A percentile compares a stretch with the other conserved stretches of the same genome.
Conservation (phyloP, 176 grass and related monocot species). For the Rhipidocladum racemiflorum region DNA sequence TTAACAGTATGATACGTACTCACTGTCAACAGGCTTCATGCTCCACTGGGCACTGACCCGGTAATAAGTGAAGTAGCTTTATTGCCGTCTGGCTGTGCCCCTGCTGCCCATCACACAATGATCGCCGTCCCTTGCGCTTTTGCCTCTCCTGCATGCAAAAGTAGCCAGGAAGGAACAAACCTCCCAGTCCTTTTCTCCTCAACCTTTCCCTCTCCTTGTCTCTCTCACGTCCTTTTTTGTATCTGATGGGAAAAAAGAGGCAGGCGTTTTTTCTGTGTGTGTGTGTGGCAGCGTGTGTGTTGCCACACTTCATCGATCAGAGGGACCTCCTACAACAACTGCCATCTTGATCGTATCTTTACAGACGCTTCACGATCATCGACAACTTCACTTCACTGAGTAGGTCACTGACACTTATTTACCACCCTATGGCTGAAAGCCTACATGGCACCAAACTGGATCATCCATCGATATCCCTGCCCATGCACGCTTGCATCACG, state of each 20-base stretch:
- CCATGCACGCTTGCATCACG: no score
- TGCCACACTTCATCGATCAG: background rate
- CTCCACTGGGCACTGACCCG: conserved; percentile 5
- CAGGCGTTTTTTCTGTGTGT: background rate
- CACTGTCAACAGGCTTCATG: background rate
- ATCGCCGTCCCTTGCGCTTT: background rate
- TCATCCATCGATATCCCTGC: no score
- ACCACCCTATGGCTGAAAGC: background rate
- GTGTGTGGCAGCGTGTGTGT: background rate
- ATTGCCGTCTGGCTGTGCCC: background rate
- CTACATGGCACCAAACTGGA: background rate
- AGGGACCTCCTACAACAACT: background rate
- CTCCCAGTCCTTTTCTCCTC: background rate
- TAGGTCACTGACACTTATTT: background rate
- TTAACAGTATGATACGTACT: background rate
- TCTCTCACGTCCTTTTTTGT: background rate
- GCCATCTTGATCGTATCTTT: background rate
- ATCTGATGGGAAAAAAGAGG: background rate
- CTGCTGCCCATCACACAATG: conserved; percentile 25
- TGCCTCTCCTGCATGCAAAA: conserved; percentile 15
- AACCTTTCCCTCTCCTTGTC: background rate
- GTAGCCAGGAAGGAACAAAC: background rate
- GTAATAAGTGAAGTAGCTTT: background rate
- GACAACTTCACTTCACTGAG: background rate
- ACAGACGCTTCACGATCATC: background rate